These are phyloP conservation scores for Mediolabrus comicus DNA, from an alignment of 108 stramenopile species.

Conservation along the genomic window DNA sequence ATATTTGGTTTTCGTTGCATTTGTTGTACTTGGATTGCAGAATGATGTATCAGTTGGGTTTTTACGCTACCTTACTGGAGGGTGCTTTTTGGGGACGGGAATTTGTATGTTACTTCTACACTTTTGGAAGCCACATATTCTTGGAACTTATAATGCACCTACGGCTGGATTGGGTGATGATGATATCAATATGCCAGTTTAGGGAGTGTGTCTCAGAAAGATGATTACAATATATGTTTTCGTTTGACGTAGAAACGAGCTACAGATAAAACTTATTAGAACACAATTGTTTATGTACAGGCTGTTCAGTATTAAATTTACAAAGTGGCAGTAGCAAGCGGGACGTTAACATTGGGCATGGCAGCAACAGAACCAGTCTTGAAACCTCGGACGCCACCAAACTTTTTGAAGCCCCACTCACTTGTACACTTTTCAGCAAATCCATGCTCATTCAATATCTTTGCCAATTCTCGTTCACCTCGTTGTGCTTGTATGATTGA, in stretches of 20 bases:
- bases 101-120: conserved; percentile 58
- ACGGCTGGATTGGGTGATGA: conserved; percentile 60
- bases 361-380: conserved; percentile 44
- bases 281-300: not conserved
- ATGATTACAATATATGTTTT: not conserved
- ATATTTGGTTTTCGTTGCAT: conserved; percentile 87
- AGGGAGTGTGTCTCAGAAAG: no score
- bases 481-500: conserved; percentile 6
- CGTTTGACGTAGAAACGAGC: no score
- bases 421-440: conserved; percentile 26
- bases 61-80: conserved; percentile 61
- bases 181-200: not conserved
- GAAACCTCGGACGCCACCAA: conserved; percentile 35
- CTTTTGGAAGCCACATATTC: conserved; percentile 57
- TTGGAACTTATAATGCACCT: conserved; percentile 58
- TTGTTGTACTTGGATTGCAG: conserved; percentile 72
- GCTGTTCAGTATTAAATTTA: conserved; percentile 1
- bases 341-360: not conserved
- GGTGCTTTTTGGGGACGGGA: conserved; percentile 60
- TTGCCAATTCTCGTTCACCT: not conserved
- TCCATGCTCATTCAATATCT: conserved; percentile 19
- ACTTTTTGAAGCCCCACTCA: conserved; percentile 38
- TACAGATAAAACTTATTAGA: no score
- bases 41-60: conserved; percentile 46
- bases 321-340: not conserved